These are phyloP conservation scores for Biscogniauxia mediterranea DNA, from an alignment of 2,329 filamentous ascomycete genomes.

Conservation along the genomic window DNA sequence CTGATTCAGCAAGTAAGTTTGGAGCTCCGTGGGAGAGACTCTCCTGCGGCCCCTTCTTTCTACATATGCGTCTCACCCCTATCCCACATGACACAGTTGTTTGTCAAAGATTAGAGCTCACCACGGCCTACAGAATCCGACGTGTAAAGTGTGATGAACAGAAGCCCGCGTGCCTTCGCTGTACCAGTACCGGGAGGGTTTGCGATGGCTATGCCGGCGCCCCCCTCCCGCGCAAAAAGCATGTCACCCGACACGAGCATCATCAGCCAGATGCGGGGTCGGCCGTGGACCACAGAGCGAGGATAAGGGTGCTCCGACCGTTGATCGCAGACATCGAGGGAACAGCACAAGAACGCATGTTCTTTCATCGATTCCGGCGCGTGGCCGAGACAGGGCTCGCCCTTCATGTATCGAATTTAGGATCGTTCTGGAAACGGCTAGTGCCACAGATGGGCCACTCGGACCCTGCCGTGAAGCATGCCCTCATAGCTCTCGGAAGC, in stretches of 20 bases:
- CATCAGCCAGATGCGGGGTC: conserved; percentile 18
- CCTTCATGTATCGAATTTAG: conserved; percentile 29
- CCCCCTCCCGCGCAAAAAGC: conserved; percentile 12
- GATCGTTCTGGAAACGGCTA: conserved; percentile 30
- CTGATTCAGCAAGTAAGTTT: conserved; percentile 29
- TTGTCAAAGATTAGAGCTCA: background rate
- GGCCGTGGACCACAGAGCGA: conserved; percentile 25
- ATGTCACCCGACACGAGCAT: background rate
- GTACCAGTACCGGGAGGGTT: conserved; percentile 34
- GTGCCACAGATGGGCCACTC: conserved; percentile 31
- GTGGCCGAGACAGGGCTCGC: conserved; percentile 31
- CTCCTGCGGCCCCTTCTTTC: background rate
- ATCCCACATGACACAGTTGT: background rate
- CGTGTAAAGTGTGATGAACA: conserved; percentile 37
- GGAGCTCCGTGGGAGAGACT: background rate
- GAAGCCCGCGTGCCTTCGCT: conserved; percentile 35
- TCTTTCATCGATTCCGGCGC: conserved; percentile 36
- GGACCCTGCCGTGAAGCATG: conserved; percentile 33
- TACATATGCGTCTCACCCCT: background rate
- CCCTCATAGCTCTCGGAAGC: conserved; percentile 35
- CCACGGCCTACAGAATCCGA: conserved; percentile 29
- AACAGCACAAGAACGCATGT: conserved; percentile 33
- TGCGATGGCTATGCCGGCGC: conserved; percentile 36
- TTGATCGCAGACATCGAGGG: conserved; percentile 37
- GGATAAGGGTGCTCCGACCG: conserved; percentile 32